phyloP scores from a whole-genome alignment of 2,329 filamentous ascomycete species.

The Aureobasidium musti region DNA sequence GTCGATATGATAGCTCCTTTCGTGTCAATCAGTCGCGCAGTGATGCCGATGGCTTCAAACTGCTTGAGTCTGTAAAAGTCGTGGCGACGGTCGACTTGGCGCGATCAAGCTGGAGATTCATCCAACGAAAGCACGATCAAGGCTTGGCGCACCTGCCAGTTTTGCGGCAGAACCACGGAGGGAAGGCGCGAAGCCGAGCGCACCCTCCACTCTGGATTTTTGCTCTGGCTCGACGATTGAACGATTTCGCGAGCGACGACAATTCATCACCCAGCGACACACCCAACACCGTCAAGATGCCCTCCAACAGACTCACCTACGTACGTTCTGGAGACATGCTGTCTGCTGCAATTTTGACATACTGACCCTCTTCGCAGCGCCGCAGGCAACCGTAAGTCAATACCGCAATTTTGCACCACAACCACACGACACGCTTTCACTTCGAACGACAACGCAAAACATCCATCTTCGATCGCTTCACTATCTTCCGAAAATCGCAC shows the following conservation, averaged over 20 bases:
- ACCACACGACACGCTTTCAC: not conserved
- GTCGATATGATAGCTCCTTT: not conserved
- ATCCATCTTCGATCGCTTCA: slow-evolving; percentile 2
- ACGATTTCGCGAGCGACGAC: slow-evolving; percentile 20
- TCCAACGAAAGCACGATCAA: slow-evolving; percentile 2
- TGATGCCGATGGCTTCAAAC: slow-evolving; percentile 19
- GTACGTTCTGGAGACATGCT: slow-evolving; percentile 44
- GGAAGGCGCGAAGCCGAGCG: slow-evolving; percentile 7
- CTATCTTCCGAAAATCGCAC: slow-evolving; percentile 10
- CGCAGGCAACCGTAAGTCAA: slow-evolving; percentile 54
- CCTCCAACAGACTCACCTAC: slow-evolving; percentile 58
- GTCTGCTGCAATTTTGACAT: slow-evolving; percentile 36
- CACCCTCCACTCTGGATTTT: slow-evolving; percentile 20
- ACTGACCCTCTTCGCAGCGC: slow-evolving; percentile 49
- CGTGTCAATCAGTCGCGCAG: not conserved
- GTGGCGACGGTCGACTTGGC: slow-evolving; percentile 23
- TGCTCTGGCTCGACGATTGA: slow-evolving; percentile 5
- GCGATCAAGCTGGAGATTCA: not conserved
- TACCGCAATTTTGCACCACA: slow-evolving; percentile 12
- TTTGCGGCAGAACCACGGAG: not conserved
- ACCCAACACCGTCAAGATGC: slow-evolving; percentile 51
- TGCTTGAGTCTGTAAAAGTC: slow-evolving; percentile 27
- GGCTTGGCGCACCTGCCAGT: slow-evolving; percentile 1
- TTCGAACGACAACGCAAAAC: slow-evolving; percentile 11
- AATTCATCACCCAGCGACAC: slow-evolving; percentile 32